A percentile compares a stretch with the other conserved stretches of the same genome.
Conservation (phyloP, 1,284 basidiomycete species). For the Ganoderma lucidum region DNA sequence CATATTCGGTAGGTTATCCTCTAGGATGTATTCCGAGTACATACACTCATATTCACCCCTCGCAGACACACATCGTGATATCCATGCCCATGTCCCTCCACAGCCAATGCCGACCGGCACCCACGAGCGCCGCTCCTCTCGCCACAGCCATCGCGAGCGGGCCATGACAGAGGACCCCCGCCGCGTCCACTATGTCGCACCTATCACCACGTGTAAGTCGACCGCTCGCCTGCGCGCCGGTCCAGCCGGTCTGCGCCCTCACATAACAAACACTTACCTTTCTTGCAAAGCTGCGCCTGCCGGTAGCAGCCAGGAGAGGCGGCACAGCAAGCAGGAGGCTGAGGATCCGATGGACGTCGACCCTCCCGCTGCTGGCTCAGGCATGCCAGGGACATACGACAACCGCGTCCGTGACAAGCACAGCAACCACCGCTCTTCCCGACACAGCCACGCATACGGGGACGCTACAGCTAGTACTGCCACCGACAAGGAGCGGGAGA, state of each 20-base stretch:
- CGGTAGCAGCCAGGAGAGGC: constrained; percentile 9
- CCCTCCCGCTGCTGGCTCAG: neutral
- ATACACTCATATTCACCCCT: neutral
- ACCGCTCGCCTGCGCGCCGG: constrained; percentile 12
- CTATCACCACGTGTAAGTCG: constrained; percentile 11
- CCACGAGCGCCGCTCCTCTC: constrained; percentile 18
- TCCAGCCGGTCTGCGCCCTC: neutral
- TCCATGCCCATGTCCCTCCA: constrained; percentile 9
- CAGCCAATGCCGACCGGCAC: constrained; percentile 8
- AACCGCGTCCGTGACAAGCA: constrained; percentile 3
- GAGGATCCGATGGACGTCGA: constrained; percentile 8
- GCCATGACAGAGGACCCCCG: constrained; percentile 18
- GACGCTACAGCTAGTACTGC: neutral
- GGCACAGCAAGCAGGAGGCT: constrained; percentile 10
- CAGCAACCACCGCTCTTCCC: constrained; percentile 5
- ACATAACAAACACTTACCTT: neutral
- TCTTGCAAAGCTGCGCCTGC: neutral
- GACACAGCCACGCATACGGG: constrained; percentile 12
- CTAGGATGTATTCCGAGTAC: neutral
- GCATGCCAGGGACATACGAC: neutral
- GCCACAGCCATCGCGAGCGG: constrained; percentile 22
- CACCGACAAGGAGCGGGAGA: neutral
- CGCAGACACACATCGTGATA: constrained; percentile 12
- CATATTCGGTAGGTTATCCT: constrained; percentile 12
- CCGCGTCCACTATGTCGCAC: neutral